A percentile compares a stretch with the other conserved stretches of the same genome.
Conservation (phyloP, 108 stramenopile species). For the Conticribra weissflogii region DNA sequence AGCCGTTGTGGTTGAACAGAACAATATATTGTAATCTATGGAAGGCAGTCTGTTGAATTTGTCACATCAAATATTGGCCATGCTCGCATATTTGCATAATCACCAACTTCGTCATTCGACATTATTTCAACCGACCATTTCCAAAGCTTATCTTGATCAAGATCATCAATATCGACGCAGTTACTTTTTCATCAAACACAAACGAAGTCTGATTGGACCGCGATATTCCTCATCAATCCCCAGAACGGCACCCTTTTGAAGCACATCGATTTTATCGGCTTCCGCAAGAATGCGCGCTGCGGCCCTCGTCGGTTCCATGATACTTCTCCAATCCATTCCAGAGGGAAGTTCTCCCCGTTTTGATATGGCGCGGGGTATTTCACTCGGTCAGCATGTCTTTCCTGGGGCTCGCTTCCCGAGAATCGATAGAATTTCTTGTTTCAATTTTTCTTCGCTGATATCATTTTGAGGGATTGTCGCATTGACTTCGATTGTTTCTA, state of each 20-base stretch:
- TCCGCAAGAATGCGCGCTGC: constrained; percentile 36
- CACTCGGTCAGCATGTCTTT: constrained; percentile 57
- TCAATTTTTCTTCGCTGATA: constrained; percentile 18
- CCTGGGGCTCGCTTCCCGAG: constrained; percentile 23
- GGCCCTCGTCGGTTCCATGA: constrained; percentile 49
- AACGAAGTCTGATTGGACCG: constrained; percentile 47
- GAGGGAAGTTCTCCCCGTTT: constrained; percentile 39
- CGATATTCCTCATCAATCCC: constrained; percentile 41
- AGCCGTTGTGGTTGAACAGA: too few relatives aligned
- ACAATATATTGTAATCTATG: too few relatives aligned
- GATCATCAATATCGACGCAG: neutral
- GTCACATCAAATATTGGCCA: too few relatives aligned
- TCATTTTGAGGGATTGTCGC: neutral
- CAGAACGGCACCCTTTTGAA: constrained; percentile 32
- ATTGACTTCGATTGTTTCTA: neutral
- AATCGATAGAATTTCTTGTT: constrained; percentile 37
- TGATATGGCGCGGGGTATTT: constrained; percentile 35
- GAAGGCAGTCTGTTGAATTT: too few relatives aligned
- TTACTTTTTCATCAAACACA: constrained; percentile 18
- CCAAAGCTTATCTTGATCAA: constrained; percentile 6
- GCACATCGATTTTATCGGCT: constrained; percentile 38
- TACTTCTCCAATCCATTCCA: constrained; percentile 30
- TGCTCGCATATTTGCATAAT: too few relatives aligned
- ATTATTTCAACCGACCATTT: too few relatives aligned
- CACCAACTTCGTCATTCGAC: too few relatives aligned